Conservation (phyloP, 768 basidiomycete genomes). For the Lactarius tabidus region DNA sequence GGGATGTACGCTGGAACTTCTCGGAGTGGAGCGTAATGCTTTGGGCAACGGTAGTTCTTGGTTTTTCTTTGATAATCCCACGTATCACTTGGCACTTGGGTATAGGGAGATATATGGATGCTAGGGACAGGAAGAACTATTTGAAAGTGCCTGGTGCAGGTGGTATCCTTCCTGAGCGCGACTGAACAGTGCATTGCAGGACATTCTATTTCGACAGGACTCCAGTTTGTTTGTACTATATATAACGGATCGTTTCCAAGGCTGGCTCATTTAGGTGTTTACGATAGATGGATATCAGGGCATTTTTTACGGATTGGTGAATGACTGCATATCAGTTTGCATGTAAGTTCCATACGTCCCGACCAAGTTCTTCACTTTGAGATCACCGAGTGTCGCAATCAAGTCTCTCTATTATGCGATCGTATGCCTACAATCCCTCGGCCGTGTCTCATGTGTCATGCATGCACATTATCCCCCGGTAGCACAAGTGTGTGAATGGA, state of each 20-base stretch:
- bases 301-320: background rate
- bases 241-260: background rate
- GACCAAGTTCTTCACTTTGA: background rate
- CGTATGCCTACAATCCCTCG: background rate
- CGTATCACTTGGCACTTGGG: slow-evolving; percentile 73
- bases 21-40: slow-evolving; percentile 63
- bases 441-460: background rate
- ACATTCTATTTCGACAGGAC: too few species aligned
- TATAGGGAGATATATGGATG: slow-evolving; percentile 67
- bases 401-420: background rate
- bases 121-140: slow-evolving; percentile 44
- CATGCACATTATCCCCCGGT: slow-evolving; percentile 2
- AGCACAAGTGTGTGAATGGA: background rate
- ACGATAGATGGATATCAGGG: background rate
- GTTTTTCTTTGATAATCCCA: slow-evolving; percentile 63
- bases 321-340: too few species aligned
- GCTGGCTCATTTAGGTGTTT: background rate
- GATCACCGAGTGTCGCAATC: background rate
- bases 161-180: background rate
- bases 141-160: slow-evolving; percentile 7
- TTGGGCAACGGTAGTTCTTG: slow-evolving; percentile 61
- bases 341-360: too few species aligned
- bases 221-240: background rate
- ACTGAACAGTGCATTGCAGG: background rate
- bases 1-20: slow-evolving; percentile 63